Conservation (phyloP, 331 rosid genomes). For the Saraca asoca region DNA sequence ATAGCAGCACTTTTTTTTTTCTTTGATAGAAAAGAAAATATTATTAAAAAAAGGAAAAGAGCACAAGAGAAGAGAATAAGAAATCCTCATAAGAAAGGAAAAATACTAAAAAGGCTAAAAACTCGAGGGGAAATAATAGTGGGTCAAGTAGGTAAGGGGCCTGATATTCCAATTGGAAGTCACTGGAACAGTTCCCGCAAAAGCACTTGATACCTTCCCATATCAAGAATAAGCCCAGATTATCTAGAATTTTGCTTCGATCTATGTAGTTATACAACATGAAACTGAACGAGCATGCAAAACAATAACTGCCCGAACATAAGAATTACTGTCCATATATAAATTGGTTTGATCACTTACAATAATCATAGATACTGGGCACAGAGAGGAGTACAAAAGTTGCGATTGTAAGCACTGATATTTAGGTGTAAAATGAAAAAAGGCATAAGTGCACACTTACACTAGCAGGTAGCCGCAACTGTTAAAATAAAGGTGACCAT, state of each 20-base stretch:
- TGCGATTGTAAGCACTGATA: slow-evolving; percentile 22
- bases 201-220: not conserved
- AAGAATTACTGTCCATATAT: not conserved
- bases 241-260: not conserved
- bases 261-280: not conserved
- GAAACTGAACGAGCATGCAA: too few relatives aligned
- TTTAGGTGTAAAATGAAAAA: slow-evolving; percentile 25
- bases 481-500: slow-evolving; percentile 76
- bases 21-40: too few relatives aligned
- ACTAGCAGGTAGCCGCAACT: slow-evolving; percentile 88
- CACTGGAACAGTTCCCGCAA: slow-evolving; percentile 4
- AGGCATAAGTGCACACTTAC: slow-evolving; percentile 59
- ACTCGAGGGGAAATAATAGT: not conserved
- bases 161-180: slow-evolving; percentile 26
- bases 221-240: not conserved
- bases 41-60: too few relatives aligned
- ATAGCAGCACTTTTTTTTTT: slow-evolving; percentile 5
- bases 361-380: slow-evolving; percentile 1
- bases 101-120: too few relatives aligned
- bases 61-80: too few relatives aligned
- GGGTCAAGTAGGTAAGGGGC: slow-evolving; percentile 5
- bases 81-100: too few relatives aligned
- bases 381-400: slow-evolving; percentile 24
- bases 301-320: not conserved
- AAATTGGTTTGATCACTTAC: not conserved